Base-by-base conservation (phyloP, 352 stramenopile species). In the Aphanomyces euteiches region DNA sequence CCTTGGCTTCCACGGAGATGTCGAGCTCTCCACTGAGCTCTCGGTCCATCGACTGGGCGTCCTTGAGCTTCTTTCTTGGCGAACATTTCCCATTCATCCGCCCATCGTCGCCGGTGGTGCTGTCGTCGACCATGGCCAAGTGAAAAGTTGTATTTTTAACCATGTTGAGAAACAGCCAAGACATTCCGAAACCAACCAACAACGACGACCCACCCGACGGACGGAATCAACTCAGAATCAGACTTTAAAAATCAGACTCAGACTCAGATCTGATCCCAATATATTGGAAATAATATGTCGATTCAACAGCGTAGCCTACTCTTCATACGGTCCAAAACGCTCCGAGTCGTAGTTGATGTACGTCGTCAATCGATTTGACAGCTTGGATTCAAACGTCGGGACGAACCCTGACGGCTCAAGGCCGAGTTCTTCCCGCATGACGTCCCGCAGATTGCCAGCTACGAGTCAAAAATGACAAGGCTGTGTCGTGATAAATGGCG, bases 341-440 rank as follows among this genome's bases (percentile, higher is more conserved):
- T 66, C 50, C 48, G 66, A 72, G n/a, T 37, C 28, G 50, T 72
- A 72, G 56, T 72, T 72, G 66, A 66, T 67, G 50, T 72, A 72
- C 7, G 66, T 66, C 12, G 54, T 66, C n/a, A 72, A 36, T 7
- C 54, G 66, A 36, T 72, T 72, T 7, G 66, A 72, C 21, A 72
- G 41, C 41, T 72, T 72, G 47, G 66, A 72, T 36, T 72, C 66
- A 39, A 72, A 72, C n/a, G 66, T 72, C 38, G 66, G 66, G 12
- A 66, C 66, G 53, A 72, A 72, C 0, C 50, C 66, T 34, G 36
- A 54, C 15, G 66, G 66, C 17, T 19, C 40, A 17, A 72, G 54
- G 13, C 47, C 37, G 17, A 64, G 54, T 53, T 72, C 66, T 48
- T 66, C 39, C 43, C 19, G 12, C 48, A 72, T 72, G 54, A 47